Evolutionary conservation across 108 stramenopile species (phyloP).

Genomic region (Pseudonitzschia delicatissima): DNA sequence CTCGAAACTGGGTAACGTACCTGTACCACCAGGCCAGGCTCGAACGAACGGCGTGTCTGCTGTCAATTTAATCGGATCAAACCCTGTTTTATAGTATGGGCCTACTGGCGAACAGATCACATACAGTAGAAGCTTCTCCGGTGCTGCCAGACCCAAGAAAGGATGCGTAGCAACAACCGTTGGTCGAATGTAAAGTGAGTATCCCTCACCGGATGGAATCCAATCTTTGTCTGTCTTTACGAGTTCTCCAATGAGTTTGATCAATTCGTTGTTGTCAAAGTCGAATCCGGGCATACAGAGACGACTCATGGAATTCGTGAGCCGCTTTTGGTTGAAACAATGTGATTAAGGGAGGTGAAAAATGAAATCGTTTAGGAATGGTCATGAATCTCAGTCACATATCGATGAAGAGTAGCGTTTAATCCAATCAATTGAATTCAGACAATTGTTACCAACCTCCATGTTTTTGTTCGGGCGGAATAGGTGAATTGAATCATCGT

Average conservation of each 20-base stretch:
- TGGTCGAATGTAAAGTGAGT: conserved; percentile 95
- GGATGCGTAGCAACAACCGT: conserved; percentile 91
- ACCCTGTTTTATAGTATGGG: conserved; percentile 92
- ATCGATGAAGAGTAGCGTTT: too few species aligned
- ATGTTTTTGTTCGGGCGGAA: conserved; percentile 94
- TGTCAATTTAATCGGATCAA: conserved; percentile 86
- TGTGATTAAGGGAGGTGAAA: not conserved
- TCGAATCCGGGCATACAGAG: conserved; percentile 80
- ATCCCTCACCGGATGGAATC: conserved; percentile 94
- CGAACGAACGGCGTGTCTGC: conserved; percentile 86
- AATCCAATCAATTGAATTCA: not conserved
- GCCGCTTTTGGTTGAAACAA: conserved; percentile 25
- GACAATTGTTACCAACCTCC: conserved; percentile 14
- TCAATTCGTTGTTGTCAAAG: conserved; percentile 70
- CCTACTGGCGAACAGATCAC: conserved; percentile 90
- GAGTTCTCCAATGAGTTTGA: conserved; percentile 74
- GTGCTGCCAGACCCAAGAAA: conserved; percentile 75
- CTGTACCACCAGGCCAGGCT: conserved; percentile 94
- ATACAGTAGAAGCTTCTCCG: conserved; percentile 67
- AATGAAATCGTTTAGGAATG: not conserved
- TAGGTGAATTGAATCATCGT: conserved; percentile 54
- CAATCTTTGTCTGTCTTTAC: conserved; percentile 81
- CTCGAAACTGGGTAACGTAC: too few species aligned
- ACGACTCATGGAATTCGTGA: conserved; percentile 76
- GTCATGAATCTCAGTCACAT: not conserved